phyloP scores from a whole-genome alignment of 176 grass and related monocot genomes.

The Cenchrus fungigraminus region DNA sequence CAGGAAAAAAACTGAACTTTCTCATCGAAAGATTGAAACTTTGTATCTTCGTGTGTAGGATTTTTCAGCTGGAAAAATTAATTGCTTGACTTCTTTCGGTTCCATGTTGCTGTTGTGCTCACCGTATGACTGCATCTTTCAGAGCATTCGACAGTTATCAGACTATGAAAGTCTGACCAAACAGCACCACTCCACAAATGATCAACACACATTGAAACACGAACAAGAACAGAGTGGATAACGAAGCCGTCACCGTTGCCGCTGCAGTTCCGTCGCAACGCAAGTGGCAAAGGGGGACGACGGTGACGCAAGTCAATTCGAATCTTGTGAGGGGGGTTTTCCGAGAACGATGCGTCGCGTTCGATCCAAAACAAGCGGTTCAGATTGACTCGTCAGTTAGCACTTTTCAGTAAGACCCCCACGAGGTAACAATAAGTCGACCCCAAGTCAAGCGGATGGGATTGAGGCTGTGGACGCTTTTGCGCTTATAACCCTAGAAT shows the following conservation, averaged over 20 bases:
- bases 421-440: neutral
- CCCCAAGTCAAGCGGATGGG: neutral
- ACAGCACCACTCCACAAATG: neutral
- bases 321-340: neutral
- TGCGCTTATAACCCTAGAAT: neutral
- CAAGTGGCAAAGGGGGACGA: neutral
- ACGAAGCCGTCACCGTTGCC: neutral
- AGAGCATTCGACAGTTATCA: neutral
- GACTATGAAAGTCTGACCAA: neutral
- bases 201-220: neutral
- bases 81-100: neutral
- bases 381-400: neutral
- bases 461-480: neutral
- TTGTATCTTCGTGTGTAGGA: constrained; percentile 8
- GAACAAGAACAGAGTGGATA: neutral
- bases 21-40: constrained; percentile 14
- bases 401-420: neutral
- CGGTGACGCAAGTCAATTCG: neutral
- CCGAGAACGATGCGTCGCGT: neutral
- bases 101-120: neutral
- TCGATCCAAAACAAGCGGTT: neutral
- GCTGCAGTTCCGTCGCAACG: too few species aligned
- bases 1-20: constrained; percentile 19
- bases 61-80: neutral
- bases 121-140: neutral